Base-by-base conservation (phyloP, 805 yeast species). In the Candida alai region DNA sequence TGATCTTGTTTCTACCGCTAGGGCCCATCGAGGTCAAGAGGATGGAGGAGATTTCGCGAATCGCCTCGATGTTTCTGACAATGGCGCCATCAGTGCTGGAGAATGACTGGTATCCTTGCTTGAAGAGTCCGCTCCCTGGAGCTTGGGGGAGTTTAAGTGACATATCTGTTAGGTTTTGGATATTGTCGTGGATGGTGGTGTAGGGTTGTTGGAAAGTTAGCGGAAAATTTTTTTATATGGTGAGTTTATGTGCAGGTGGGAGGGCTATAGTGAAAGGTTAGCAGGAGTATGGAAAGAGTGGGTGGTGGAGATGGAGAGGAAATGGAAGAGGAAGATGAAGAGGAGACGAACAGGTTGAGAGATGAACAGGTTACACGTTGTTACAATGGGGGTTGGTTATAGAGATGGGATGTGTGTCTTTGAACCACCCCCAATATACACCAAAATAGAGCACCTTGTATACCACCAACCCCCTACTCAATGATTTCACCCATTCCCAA, bases 1-100 rank as follows among this genome's bases (percentile, higher is more conserved):
- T 83, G 58, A 93, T 87, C 73, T 93, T 93, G 62, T 89, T 93
- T 54, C 96, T 76, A 34, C 98, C 98, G 62, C 95, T 84, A 41
- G 98, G 98, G 5, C 98, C 98, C 69, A 93, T 84, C 9, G 96
- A 87, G 2, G 97, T 88, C 39, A 89, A 74, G 42, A 94, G 87
- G 78, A 90, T 88, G 35, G 80, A 76, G 42, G 95, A 78, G 61
- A 93, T 84, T 60, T 93, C 97, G 50, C 95, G 78, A 41, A 93
- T 87, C 2, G 98, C 98, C 51, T 84, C 84, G 50, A 93, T 88
- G 57, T 94, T 93, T 54, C 96, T 78, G 50, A 76, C 75, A 39
- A 90, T 84, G 32, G 96, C 97, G 34, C 98, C 98, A 64, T 93
- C 98, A 19, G 87, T 88, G 56, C 82, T 82, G 29, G 84, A 73